Conservation (phyloP, 2,329 filamentous ascomycete species). For the Penicillium oxalicum region DNA sequence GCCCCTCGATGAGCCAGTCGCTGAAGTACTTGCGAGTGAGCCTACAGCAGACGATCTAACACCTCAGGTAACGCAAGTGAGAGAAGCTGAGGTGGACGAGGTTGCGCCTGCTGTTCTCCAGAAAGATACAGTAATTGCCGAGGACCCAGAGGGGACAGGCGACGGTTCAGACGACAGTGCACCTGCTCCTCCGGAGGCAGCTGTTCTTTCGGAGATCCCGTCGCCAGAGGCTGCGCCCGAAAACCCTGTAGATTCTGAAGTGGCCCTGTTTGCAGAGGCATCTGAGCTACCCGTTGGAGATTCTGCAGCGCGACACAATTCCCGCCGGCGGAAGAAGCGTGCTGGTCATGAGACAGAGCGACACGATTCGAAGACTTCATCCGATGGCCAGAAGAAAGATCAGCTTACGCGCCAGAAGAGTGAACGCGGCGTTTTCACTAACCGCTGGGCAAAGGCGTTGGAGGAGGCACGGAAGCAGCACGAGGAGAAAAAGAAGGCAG, state of each 20-base stretch:
- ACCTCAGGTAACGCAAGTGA: conserved; percentile 3
- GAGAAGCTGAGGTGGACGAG: conserved; percentile 5
- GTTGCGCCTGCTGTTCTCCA: not conserved
- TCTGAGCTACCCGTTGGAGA: conserved; percentile 9
- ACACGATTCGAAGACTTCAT: conserved; percentile 33
- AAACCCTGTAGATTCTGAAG: not conserved
- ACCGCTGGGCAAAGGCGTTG: conserved; percentile 31
- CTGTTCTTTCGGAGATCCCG: conserved; percentile 1
- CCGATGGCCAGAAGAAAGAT: conserved; percentile 26
- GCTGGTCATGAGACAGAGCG: conserved; percentile 28
- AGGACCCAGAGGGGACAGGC: not conserved
- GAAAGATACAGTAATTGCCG: not conserved
- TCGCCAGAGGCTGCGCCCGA: conserved; percentile 1
- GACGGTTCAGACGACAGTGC: not conserved
- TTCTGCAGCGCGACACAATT: conserved; percentile 9
- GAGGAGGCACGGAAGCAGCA: conserved; percentile 33
- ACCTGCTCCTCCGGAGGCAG: not conserved
- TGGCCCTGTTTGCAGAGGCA: conserved; percentile 1
- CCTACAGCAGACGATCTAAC: conserved; percentile 2
- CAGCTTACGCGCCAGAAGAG: conserved; percentile 30
- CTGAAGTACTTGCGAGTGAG: conserved; percentile 4
- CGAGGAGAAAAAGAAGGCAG: conserved; percentile 27
- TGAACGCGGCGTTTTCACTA: conserved; percentile 28
- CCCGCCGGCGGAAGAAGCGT: conserved; percentile 29
- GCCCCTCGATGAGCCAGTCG: not conserved